phyloP scores from a whole-genome alignment of 2,329 filamentous ascomycete species.

The Thielaviopsis punctulata region DNA sequence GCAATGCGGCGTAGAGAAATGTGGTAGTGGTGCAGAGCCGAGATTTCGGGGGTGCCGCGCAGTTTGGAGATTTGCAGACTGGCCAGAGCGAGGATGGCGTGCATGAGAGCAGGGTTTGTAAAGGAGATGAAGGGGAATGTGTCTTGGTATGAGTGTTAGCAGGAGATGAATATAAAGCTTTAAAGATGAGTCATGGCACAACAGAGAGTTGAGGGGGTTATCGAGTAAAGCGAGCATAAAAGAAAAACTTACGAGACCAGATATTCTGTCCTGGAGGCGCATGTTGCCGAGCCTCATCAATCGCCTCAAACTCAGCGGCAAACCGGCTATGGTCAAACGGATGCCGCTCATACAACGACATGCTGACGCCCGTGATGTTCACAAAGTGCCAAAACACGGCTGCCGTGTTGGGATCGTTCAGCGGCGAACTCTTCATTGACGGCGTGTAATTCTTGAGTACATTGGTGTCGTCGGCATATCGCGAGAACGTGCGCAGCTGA shows the following conservation, averaged over 20 bases:
- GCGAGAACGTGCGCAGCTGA: conserved; percentile 31
- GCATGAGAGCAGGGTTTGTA: conserved; percentile 69
- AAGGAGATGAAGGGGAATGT: conserved; percentile 72
- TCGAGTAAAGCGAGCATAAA: too few relatives aligned
- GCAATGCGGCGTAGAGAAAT: conserved; percentile 65
- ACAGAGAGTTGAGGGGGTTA: too few relatives aligned
- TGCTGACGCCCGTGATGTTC: conserved; percentile 66
- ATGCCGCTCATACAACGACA: conserved; percentile 78
- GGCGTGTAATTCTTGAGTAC: conserved; percentile 50
- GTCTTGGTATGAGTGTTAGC: conserved; percentile 31
- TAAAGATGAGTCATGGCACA: neutral
- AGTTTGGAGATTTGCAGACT: conserved; percentile 79
- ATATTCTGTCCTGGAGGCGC: conserved; percentile 47
- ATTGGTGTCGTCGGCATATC: conserved; percentile 27
- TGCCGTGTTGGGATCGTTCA: conserved; percentile 65
- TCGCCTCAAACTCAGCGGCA: conserved; percentile 37
- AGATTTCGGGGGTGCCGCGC: conserved; percentile 54
- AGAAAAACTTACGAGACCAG: conserved; percentile 37
- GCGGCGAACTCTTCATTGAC: conserved; percentile 47
- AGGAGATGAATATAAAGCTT: neutral
- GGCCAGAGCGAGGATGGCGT: conserved; percentile 75
- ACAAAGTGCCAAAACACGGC: conserved; percentile 85
- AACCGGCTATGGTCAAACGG: conserved; percentile 50
- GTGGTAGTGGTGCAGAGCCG: conserved; percentile 83
- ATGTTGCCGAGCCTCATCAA: conserved; percentile 4